phyloP scores from a whole-genome alignment of 805 yeast genomes.

The Kurtzmaniella cleridarum region DNA sequence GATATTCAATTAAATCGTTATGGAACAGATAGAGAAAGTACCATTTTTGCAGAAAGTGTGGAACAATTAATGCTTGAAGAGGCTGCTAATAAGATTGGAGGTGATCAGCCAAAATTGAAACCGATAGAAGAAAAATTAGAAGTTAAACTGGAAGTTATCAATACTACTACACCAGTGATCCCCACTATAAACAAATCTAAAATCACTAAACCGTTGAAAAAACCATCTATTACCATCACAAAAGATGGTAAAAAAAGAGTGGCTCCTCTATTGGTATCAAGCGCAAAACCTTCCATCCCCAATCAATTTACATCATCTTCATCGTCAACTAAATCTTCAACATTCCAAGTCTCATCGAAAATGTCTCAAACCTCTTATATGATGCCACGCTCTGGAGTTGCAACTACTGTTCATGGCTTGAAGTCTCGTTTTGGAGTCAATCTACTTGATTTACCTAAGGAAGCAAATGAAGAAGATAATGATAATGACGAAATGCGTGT shows the following conservation, averaged over 20 bases:
- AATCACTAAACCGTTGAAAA: slow-evolving; percentile 6
- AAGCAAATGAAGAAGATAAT: slow-evolving; percentile 32
- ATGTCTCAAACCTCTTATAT: slow-evolving; percentile 43
- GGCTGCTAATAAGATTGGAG: slow-evolving; percentile 40
- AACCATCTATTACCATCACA: slow-evolving; percentile 53
- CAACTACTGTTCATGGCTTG: slow-evolving; percentile 57
- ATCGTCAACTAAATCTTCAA: not conserved
- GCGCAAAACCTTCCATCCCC: slow-evolving; percentile 22
- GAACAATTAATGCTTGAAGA: slow-evolving; percentile 72
- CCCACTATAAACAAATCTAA: slow-evolving; percentile 6
- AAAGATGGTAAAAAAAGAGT: slow-evolving; percentile 76
- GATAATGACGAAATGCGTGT: slow-evolving; percentile 46
- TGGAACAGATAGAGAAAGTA: slow-evolving; percentile 82
- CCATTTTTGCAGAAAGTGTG: slow-evolving; percentile 82
- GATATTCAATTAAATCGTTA: slow-evolving; percentile 70
- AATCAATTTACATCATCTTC: slow-evolving; percentile 7
- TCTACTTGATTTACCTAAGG: slow-evolving; percentile 8
- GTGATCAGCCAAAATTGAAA: slow-evolving; percentile 9
- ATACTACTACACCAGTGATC: slow-evolving; percentile 6
- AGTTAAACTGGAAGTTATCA: slow-evolving; percentile 10
- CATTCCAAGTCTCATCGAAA: slow-evolving; percentile 10
- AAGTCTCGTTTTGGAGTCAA: slow-evolving; percentile 15
- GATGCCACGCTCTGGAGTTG: slow-evolving; percentile 61
- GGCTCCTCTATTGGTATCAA: slow-evolving; percentile 60
- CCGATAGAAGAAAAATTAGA: slow-evolving; percentile 6